phyloP scores from a whole-genome alignment of 2,329 filamentous ascomycete species.

The Bipolaris gigantea region DNA sequence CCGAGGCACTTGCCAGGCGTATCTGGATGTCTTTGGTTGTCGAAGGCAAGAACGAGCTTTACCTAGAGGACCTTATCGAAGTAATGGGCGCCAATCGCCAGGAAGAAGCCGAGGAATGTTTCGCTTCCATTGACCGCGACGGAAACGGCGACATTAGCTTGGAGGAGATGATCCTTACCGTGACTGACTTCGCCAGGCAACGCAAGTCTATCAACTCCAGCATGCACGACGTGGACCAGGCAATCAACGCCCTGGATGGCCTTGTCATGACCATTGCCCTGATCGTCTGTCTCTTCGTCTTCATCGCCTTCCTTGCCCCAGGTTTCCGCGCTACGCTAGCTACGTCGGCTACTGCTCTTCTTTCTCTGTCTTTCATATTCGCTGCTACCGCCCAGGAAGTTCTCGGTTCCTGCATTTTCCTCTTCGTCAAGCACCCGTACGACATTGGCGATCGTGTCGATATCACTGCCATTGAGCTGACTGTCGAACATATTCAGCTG shows the following conservation, averaged over 20 bases:
- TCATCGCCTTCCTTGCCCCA: conserved; percentile 85
- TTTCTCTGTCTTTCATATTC: conserved; percentile 97
- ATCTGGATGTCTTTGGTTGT: conserved; percentile 99
- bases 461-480: conserved; percentile 68
- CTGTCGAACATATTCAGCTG: conserved; percentile 92
- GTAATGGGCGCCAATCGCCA: conserved; percentile 77
- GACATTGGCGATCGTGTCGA: conserved; percentile 95
- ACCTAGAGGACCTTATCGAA: conserved; percentile 79
- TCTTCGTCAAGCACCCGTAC: conserved; percentile 98
- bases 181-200: conserved; percentile 80
- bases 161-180: conserved; percentile 90
- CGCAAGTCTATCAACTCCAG: conserved; percentile 87
- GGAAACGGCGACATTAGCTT: conserved; percentile 91
- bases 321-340: conserved; percentile 83
- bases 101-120: conserved; percentile 82
- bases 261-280: conserved; percentile 80
- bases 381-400: conserved; percentile 90
- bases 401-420: conserved; percentile 96
- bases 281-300: conserved; percentile 80
- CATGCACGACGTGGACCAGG: conserved; percentile 97
- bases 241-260: conserved; percentile 85
- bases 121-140: conserved; percentile 78
- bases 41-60: conserved; percentile 80
- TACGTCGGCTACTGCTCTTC: conserved; percentile 85
- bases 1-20: conserved; percentile 88